Percentiles rank a stretch among this genome's conserved stretches.
These are phyloP conservation scores for Ensete ventricosum DNA, from an alignment of 176 grass and related monocot species.

Conservation along the genomic window DNA sequence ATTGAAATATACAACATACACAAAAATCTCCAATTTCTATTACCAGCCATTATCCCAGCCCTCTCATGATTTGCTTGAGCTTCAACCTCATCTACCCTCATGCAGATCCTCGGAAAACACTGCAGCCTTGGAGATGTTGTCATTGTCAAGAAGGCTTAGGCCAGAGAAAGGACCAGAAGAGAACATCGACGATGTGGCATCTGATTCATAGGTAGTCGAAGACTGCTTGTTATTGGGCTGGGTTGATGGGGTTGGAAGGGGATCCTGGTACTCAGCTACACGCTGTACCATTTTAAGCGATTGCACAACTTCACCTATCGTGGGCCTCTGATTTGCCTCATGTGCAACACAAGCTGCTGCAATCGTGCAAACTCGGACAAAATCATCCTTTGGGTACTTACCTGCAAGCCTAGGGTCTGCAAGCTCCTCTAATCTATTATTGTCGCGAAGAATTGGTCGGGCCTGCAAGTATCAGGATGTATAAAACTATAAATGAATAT, in stretches of 20 bases:
- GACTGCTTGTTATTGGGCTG: constrained; percentile 38
- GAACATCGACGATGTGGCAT: constrained; percentile 88
- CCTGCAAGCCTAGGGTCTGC: constrained; percentile 52
- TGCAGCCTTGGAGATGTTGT: constrained; percentile 49
- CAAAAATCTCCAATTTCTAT: too few relatives aligned
- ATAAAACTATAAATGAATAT: background rate
- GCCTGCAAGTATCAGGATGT: constrained; percentile 27
- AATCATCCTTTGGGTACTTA: constrained; percentile 77
- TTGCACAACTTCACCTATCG: constrained; percentile 94
- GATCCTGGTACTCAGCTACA: constrained; percentile 52
- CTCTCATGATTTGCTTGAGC: background rate
- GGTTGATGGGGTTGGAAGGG: constrained; percentile 35
- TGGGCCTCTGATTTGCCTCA: constrained; percentile 82
- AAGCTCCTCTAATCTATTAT: constrained; percentile 71
- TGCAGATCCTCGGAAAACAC: constrained; percentile 93
- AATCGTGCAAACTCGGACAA: constrained; percentile 77
- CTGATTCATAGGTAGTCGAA: constrained; percentile 58
- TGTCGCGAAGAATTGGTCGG: constrained; percentile 74
- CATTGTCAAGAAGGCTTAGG: constrained; percentile 70
- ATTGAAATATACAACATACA: too few relatives aligned
- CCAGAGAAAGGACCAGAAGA: constrained; percentile 89
- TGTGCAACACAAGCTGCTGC: constrained; percentile 86
- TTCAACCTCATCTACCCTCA: constrained; percentile 56
- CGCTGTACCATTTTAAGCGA: constrained; percentile 96
- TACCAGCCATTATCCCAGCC: too few relatives aligned